Percentiles rank a stretch among this genome's conserved stretches.
phyloP scores from a whole-genome alignment of 495 filamentous ascomycete genomes.

The Hypoxylon intermedium region DNA sequence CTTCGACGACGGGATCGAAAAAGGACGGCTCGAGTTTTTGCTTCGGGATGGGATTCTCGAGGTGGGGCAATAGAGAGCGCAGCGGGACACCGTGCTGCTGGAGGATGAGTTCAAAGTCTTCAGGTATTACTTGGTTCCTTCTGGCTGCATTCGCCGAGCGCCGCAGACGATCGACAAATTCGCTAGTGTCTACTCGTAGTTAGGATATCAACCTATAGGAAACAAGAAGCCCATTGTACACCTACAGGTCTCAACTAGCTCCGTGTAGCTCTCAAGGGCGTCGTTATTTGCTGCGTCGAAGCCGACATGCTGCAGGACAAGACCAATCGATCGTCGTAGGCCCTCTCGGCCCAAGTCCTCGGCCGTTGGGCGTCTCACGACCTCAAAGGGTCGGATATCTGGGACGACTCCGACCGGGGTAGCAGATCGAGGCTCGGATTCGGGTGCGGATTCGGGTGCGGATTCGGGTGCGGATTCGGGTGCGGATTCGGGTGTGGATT shows the following conservation, averaged over 20 bases:
- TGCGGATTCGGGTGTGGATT: too few relatives aligned
- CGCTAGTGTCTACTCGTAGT: conserved; percentile 44
- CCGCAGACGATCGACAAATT: conserved; percentile 43
- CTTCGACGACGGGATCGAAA: conserved; percentile 39
- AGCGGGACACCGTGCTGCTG: conserved; percentile 46
- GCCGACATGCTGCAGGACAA: conserved; percentile 51
- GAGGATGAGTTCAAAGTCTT: conserved; percentile 51
- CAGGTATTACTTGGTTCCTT: conserved; percentile 45
- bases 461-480: too few relatives aligned
- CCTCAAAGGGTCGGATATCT: conserved; percentile 3
- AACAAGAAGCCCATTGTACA: conserved; percentile 1
- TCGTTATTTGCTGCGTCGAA: conserved; percentile 50
- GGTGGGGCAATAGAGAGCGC: conserved; percentile 48
- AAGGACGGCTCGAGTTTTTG: conserved; percentile 41
- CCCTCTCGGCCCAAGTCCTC: conserved; percentile 48
- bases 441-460: too few relatives aligned
- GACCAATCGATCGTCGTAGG: conserved; percentile 48
- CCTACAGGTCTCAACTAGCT: conserved; percentile 50
- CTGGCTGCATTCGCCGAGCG: conserved; percentile 46
- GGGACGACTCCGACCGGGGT: background rate
- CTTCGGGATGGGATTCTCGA: conserved; percentile 48
- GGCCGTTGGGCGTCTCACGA: conserved; percentile 26
- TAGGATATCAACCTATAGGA: conserved; percentile 1
- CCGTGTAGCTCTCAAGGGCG: conserved; percentile 53
- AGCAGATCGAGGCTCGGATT: conserved; percentile 12